Evolutionary conservation across 225 moss, liverwort and hornwort genomes (phyloP).

Genomic region (Anthoceros angustus): DNA sequence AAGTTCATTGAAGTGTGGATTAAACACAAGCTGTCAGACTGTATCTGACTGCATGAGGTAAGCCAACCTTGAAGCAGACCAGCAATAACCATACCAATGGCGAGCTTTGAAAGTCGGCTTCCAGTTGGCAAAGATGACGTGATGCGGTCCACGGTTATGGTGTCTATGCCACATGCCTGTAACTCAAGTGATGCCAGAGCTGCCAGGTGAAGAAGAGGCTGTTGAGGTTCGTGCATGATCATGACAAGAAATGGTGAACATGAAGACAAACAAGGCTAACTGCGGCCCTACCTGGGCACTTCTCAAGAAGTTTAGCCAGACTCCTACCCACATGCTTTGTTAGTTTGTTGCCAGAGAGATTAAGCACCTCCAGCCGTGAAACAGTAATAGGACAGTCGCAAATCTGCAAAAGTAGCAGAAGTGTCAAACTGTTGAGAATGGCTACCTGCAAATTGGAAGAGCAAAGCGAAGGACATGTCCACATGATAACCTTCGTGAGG

Average conservation of each 20-base stretch:
- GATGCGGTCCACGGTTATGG: constrained; percentile 57
- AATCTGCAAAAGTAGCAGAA: constrained; percentile 27
- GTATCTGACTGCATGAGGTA: background rate
- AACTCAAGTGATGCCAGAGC: constrained; percentile 76
- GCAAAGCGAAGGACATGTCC: no score
- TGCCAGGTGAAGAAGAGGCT: constrained; percentile 23
- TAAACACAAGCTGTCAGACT: background rate
- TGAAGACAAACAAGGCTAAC: background rate
- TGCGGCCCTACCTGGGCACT: constrained; percentile 37
- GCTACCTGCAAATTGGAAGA: background rate
- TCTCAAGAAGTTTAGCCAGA: constrained; percentile 46
- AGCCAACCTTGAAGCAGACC: background rate
- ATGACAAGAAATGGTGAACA: background rate
- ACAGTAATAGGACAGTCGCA: constrained; percentile 67
- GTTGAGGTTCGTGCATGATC: background rate
- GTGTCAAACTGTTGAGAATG: background rate
- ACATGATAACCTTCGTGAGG: constrained; percentile 49
- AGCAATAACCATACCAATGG: constrained; percentile 47
- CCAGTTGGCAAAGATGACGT: constrained; percentile 47
- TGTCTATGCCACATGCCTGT: constrained; percentile 68
- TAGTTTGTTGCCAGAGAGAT: constrained; percentile 75
- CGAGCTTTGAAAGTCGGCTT: constrained; percentile 62
- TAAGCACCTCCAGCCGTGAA: constrained; percentile 84
- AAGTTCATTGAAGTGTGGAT: background rate
- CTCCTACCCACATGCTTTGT: constrained; percentile 86